Conservation (phyloP, 2,329 filamentous ascomycete species). For the Aspergillus pseudoglaucus region DNA sequence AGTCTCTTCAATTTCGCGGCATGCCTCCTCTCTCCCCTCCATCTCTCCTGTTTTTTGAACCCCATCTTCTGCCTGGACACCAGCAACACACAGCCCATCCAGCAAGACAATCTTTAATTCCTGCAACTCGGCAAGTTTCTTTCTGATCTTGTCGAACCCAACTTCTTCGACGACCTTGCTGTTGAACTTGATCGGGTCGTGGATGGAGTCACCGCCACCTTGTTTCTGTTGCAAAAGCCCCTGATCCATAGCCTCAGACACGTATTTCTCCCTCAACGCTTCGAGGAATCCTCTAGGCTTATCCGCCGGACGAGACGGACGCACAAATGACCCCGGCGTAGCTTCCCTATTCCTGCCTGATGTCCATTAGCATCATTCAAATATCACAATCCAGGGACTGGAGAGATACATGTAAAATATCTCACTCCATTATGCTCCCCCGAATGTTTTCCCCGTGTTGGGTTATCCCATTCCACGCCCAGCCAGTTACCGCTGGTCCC, state of each 20-base stretch:
- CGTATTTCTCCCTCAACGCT: slow-evolving; percentile 79
- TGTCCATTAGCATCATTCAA: slow-evolving; percentile 8
- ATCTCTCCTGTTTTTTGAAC: slow-evolving; percentile 2
- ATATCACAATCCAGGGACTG: not conserved
- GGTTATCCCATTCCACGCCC: slow-evolving; percentile 95
- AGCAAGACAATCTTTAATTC: slow-evolving; percentile 77
- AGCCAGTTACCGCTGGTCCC: slow-evolving; percentile 78
- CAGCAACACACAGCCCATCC: slow-evolving; percentile 62
- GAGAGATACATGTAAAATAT: slow-evolving; percentile 69
- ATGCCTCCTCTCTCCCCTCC: slow-evolving; percentile 19
- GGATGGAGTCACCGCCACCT: slow-evolving; percentile 14
- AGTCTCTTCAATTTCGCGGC: slow-evolving; percentile 47
- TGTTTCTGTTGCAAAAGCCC: slow-evolving; percentile 13
- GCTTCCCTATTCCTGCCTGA: slow-evolving; percentile 56
- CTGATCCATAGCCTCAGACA: slow-evolving; percentile 47
- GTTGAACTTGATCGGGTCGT: slow-evolving; percentile 62
- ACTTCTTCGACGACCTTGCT: slow-evolving; percentile 86
- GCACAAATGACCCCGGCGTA: slow-evolving; percentile 79
- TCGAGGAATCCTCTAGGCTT: slow-evolving; percentile 65
- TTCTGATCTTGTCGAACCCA: slow-evolving; percentile 87
- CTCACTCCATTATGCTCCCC: slow-evolving; percentile 70
- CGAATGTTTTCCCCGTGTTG: slow-evolving; percentile 78
- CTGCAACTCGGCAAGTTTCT: slow-evolving; percentile 66
- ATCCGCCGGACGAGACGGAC: slow-evolving; percentile 67
- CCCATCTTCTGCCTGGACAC: slow-evolving; percentile 22